These are phyloP conservation scores for Neonectria neomacrospora DNA, from an alignment of 2,329 filamentous ascomycete genomes.

Conservation along the genomic window DNA sequence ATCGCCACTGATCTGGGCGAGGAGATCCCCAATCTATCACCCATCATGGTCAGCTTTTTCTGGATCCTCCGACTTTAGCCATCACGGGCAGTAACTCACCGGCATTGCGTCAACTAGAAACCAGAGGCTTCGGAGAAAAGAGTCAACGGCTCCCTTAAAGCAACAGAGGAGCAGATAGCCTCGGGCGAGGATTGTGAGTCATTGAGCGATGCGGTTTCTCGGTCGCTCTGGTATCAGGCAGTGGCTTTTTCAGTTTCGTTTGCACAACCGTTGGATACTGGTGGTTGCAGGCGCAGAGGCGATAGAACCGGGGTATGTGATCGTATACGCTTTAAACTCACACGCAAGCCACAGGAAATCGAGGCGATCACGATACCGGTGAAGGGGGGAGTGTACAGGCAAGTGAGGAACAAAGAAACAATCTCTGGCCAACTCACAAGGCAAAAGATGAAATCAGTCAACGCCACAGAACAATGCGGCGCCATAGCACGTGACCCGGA, in stretches of 20 bases:
- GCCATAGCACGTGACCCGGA: conserved; percentile 31
- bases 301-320: conserved; percentile 32
- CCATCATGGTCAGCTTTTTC: conserved; percentile 36
- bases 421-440: conserved; percentile 43
- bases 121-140: conserved; percentile 22
- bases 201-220: conserved; percentile 38
- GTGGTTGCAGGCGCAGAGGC: conserved; percentile 40
- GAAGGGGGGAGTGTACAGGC: conserved; percentile 36
- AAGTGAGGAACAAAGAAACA: conserved; percentile 42
- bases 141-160: conserved; percentile 30
- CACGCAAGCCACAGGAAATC: conserved; percentile 29
- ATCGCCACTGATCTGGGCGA: conserved; percentile 68
- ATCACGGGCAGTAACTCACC: conserved; percentile 38
- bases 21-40: conserved; percentile 50
- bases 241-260: conserved; percentile 30
- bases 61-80: conserved; percentile 17
- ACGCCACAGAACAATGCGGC: conserved; percentile 39
- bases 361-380: conserved; percentile 41
- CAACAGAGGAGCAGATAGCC: conserved; percentile 39
- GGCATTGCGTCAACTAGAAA: conserved; percentile 44
- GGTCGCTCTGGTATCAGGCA: conserved; percentile 17
- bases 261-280: conserved; percentile 29
- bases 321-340: conserved; percentile 40
- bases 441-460: conserved; percentile 40
- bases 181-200: conserved; percentile 42